These are phyloP conservation scores for Solanum chilense DNA, from an alignment of 257 asterid genomes.

Conservation along the genomic window DNA sequence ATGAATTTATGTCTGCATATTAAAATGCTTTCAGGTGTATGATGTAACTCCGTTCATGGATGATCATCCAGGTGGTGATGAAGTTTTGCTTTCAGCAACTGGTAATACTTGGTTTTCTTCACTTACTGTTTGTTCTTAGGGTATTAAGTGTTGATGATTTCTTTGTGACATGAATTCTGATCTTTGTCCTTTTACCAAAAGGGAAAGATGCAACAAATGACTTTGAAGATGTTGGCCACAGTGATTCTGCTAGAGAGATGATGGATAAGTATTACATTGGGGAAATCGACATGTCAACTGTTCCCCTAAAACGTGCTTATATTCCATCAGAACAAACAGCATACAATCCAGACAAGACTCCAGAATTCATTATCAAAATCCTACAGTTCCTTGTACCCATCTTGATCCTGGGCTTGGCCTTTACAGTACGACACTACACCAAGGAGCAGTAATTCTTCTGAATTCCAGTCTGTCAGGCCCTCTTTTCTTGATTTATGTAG, in stretches of 20 bases:
- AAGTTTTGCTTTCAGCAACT: slow-evolving; percentile 71
- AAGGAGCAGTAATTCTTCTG: slow-evolving; percentile 39
- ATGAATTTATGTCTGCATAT: not conserved
- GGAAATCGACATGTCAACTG: slow-evolving; percentile 41
- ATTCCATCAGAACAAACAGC: slow-evolving; percentile 25
- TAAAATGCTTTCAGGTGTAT: slow-evolving; percentile 41
- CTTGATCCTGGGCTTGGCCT: slow-evolving; percentile 67
- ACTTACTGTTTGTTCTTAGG: not conserved
- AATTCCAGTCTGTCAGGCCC: not conserved
- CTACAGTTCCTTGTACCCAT: slow-evolving; percentile 74
- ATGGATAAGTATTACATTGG: slow-evolving; percentile 65
- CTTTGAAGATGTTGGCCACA: slow-evolving; percentile 80
- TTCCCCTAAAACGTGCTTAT: slow-evolving; percentile 52
- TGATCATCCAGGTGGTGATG: slow-evolving; percentile 96
- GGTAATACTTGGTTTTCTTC: slow-evolving; percentile 21
- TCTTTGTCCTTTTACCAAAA: slow-evolving; percentile 5
- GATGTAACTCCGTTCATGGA: slow-evolving; percentile 93
- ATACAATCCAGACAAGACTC: slow-evolving; percentile 42
- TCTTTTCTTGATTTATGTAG: slow-evolving; percentile 3
- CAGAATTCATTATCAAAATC: slow-evolving; percentile 55
- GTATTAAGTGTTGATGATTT: not conserved
- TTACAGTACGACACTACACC: slow-evolving; percentile 63
- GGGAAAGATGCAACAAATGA: slow-evolving; percentile 85
- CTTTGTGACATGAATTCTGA: not conserved
- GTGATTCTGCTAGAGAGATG: slow-evolving; percentile 62